These are phyloP conservation scores for Septoria linicola DNA, from an alignment of 2,329 filamentous ascomycete species.

Conservation along the genomic window DNA sequence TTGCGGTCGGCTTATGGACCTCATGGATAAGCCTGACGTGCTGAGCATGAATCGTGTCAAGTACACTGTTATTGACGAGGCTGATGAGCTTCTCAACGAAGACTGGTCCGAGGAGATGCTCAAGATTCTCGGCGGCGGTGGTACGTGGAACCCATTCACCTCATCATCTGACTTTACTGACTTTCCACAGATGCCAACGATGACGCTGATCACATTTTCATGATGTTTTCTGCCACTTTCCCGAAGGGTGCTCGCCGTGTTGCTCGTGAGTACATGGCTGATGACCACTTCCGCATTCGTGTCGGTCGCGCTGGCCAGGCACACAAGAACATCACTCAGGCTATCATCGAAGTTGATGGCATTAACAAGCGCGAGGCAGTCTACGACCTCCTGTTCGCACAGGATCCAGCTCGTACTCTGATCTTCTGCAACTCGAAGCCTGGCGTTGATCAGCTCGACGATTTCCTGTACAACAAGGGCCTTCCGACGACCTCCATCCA, in stretches of 20 bases:
- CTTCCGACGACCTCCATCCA: slow-evolving; percentile 89
- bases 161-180: slow-evolving; percentile 19
- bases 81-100: slow-evolving; percentile 79
- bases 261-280: slow-evolving; percentile 71
- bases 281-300: slow-evolving; percentile 74
- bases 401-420: slow-evolving; percentile 73
- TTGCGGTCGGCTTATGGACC: slow-evolving; percentile 80
- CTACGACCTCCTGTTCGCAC: slow-evolving; percentile 68
- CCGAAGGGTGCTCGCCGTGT: slow-evolving; percentile 74
- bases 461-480: slow-evolving; percentile 73
- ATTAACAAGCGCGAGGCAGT: slow-evolving; percentile 68
- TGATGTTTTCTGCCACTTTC: slow-evolving; percentile 96
- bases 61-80: slow-evolving; percentile 86
- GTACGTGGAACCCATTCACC: slow-evolving; percentile 52
- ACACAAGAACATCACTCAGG: slow-evolving; percentile 78
- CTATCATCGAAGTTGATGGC: slow-evolving; percentile 65
- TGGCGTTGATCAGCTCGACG: slow-evolving; percentile 79
- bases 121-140: slow-evolving; percentile 75
- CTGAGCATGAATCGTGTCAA: slow-evolving; percentile 74
- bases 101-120: slow-evolving; percentile 78
- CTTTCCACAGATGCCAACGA: slow-evolving; percentile 65
- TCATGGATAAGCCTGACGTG: slow-evolving; percentile 69
- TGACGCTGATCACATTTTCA: slow-evolving; percentile 64
- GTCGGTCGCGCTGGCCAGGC: slow-evolving; percentile 79
- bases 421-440: slow-evolving; percentile 85